Base-by-base conservation (phyloP, 1,284 basidiomycete genomes). In the Cutaneotrichosporon sp. region DNA sequence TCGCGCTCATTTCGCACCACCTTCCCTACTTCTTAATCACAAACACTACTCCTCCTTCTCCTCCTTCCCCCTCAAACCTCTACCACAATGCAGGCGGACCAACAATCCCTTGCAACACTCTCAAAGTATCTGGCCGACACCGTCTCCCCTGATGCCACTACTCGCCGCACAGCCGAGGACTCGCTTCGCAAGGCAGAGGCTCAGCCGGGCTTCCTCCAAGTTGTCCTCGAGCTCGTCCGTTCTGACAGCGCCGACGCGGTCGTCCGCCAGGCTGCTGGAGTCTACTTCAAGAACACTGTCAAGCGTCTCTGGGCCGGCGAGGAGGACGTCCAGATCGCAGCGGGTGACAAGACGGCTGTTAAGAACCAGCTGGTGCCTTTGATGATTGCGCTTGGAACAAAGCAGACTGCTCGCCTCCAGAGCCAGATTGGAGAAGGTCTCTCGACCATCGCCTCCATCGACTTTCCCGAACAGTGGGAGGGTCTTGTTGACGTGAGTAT, bases 341-440 rank as follows among this genome's bases (percentile, higher is more conserved):
- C 72, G 30, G 67, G 69, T 49, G 81, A 85, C 77, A 80, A 84
- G 65, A 69, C 73, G 8, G 74, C 80, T 6, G 79, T 86, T 72
- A 85, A 85, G 72, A 70, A 77, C 10, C 81, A 82, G 66, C 79
- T 86, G 38, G 80, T 86, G 11, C 81, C 83, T 1, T 76, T 84
- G 58, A 84, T 86, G 79, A 84, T 85, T 63, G 75, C 81, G 30
- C 77, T 86, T 26, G 81, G 82, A 4, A 80, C 77, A 9, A 73
- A 79, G 8, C 65, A 73, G 58, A 78, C 78, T 6, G 73, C 76
- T 7, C 72, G 74, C 36, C 70, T 84, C 14, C 82, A 84, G 68
- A 87, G 89, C 4, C 92, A 97, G 80, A 86, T 97, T 34, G 93
- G 92, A 30, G 93, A 97, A 80, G 86, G 91, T 8, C 88, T 97